phyloP scores from a whole-genome alignment of 352 stramenopile species.

The Pythium oligandrum region DNA sequence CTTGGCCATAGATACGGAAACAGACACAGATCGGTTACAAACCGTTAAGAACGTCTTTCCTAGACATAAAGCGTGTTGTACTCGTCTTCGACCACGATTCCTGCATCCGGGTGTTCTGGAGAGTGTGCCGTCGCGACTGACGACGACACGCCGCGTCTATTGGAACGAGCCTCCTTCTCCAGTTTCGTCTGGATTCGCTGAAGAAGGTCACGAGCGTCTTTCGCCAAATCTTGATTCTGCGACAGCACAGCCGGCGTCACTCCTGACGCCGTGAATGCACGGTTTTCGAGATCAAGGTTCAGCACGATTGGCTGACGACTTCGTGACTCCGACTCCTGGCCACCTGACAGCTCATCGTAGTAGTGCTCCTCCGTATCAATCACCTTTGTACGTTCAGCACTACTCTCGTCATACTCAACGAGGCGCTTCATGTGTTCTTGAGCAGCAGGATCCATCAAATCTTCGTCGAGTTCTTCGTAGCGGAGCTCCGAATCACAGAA shows the following conservation, averaged over 20 bases:
- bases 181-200: constrained; percentile 44
- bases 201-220: constrained; percentile 46
- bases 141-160: neutral
- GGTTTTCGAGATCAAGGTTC: constrained; percentile 44
- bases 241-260: constrained; percentile 14
- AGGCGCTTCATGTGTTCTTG: constrained; percentile 56
- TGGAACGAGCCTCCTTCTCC: constrained; percentile 12
- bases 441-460: constrained; percentile 25
- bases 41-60: neutral
- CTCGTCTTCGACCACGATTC: constrained; percentile 38
- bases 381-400: constrained; percentile 35
- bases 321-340: constrained; percentile 12
- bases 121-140: neutral
- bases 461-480: constrained; percentile 42
- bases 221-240: constrained; percentile 50
- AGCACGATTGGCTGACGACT: constrained; percentile 27
- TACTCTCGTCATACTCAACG: constrained; percentile 41
- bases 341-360: constrained; percentile 11
- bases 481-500: constrained; percentile 56
- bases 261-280: constrained; percentile 27
- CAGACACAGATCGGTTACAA: too few species aligned
- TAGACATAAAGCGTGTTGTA: constrained; percentile 54
- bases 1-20: too few species aligned
- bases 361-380: constrained; percentile 40
- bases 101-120: neutral